Evolutionary conservation across 495 filamentous ascomycete species (phyloP).

Genomic region (Annulohypoxylon moriforme): DNA sequence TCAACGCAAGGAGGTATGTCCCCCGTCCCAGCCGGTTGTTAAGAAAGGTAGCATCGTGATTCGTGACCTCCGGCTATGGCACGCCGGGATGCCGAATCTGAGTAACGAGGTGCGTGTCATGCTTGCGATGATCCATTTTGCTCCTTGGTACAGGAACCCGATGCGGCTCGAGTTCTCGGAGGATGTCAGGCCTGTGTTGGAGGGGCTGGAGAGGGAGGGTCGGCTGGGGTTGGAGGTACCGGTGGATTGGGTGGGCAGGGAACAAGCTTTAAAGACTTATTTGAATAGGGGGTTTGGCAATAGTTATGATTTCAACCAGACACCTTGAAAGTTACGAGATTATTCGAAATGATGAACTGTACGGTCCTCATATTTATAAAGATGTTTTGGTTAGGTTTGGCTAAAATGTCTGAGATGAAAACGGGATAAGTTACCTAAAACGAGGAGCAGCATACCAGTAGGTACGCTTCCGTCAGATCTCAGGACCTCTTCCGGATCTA

Average conservation of each 20-base stretch:
- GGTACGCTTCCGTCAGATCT: too few relatives aligned
- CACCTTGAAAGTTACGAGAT: conserved; percentile 2
- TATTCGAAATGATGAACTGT: background rate
- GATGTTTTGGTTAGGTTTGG: background rate
- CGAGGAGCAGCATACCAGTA: too few relatives aligned
- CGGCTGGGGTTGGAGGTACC: conserved; percentile 55
- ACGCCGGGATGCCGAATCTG: conserved; percentile 69
- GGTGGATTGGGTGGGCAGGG: conserved; percentile 55
- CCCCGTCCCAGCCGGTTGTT: conserved; percentile 61
- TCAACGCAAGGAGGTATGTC: conserved; percentile 48
- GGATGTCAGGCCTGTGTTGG: conserved; percentile 54
- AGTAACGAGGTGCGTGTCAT: conserved; percentile 63
- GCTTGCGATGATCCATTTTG: conserved; percentile 67
- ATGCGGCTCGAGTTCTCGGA: conserved; percentile 64
- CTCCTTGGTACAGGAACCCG: conserved; percentile 61
- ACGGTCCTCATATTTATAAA: background rate
- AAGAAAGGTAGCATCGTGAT: conserved; percentile 65
- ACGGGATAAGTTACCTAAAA: too few relatives aligned
- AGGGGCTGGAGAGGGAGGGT: conserved; percentile 42
- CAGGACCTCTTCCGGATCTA: too few relatives aligned
- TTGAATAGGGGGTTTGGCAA: conserved; percentile 62
- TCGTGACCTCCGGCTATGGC: conserved; percentile 69
- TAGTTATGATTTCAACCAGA: conserved; percentile 62
- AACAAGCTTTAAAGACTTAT: conserved; percentile 52
- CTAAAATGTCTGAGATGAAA: background rate